Evolutionary conservation across 1,284 basidiomycete species (phyloP), one percentile per base, ranked within the genome.

Genomic region (Anthracocystis panici-leucophaei): DNA sequence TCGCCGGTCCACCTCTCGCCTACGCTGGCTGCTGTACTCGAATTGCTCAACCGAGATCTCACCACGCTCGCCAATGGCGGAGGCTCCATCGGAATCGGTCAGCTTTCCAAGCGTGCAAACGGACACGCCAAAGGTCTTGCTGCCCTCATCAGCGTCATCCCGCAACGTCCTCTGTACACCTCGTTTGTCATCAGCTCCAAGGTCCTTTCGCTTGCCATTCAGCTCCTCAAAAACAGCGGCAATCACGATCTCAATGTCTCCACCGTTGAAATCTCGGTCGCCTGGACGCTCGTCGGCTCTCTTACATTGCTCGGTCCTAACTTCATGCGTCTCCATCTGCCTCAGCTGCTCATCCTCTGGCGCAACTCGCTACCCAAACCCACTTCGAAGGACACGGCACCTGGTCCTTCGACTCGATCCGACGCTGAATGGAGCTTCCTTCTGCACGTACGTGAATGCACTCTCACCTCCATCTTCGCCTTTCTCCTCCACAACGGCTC

Each of bases 301-400:
- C 87, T 99, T 53, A 95, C 97, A 92, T 90, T 92, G 5, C 91
- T 98, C 4, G 96, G 96, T 0, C 94, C 93, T 7, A 92, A 94
- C 78, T 97, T 98, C 79, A 93, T 97, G 53, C 91, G 93, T 35
- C 90, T 93, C 0, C 95, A 98, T 85, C 89, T 98, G 1, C 92
- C 94, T 0, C 95, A 97, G 80, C 88, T 99, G 8, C 89, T 99
- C 27, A 93, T 96, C 0, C 89, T 99, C 2, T 99, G 97, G 97
- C 89, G 96, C 38, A 99, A 99, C 79, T 95, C 97, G 2, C 88
- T 99, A 0, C 94, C 96, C 1, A 98, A 98, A 86, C 92, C 94
- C 0, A 93, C 93, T 0, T 92, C 89, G 78, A 96, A 96, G 85
- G 96, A 81, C 21, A 89, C 89, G 14, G 88, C 89, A 0, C 90